Base-by-base conservation (phyloP, 192 early-diverging fungal genomes). In the Phlyctochytrium arcticum region DNA sequence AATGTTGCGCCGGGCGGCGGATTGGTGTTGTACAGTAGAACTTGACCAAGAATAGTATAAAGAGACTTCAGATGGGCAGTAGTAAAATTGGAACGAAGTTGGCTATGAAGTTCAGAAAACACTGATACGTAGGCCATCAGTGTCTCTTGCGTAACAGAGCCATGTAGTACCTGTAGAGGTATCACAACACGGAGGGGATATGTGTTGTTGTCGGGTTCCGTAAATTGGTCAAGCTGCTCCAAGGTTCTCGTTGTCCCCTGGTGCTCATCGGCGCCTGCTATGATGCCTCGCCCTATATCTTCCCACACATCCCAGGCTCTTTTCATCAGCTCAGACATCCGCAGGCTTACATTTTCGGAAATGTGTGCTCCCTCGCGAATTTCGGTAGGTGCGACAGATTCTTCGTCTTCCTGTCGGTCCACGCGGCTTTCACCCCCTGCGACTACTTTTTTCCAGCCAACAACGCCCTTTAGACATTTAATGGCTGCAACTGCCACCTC, bases 401-500 rank as follows among this genome's bases (percentile, higher is more conserved):
- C n/a, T n/a, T n/a, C n/a, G n/a, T n/a, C n/a, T n/a, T n/a, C n/a
- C n/a, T n/a, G n/a, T n/a, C n/a, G n/a, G n/a, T n/a, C n/a, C n/a
- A n/a, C n/a, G n/a, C n/a, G n/a, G n/a, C n/a, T n/a, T 19, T 24
- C 35, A 1, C 60, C 72, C 24, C 61, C 70, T 4, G 64, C 23
- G 19, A 60, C 51, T 6, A 44, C 61, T 26, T 77, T 70, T 10
- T 72, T 59, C 42, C 78, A 76, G 26, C 70, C 70, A 32, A 87
- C 84, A 36, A 93, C 75, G 12, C 67, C 77, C 19, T 82, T 77
- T 10, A 94, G 72, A 33, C 80, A 79, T 57, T 92, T 90, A 6
- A 92, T 71, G 2, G 86, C 81, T 3, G 92, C 87, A 23, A 89
- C 78, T 0, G 89, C 77, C 0, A 94, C 92, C 48, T 94, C 92